phyloP scores from a whole-genome alignment of 2,329 filamentous ascomycete genomes.

The Aspergillus sp. region DNA sequence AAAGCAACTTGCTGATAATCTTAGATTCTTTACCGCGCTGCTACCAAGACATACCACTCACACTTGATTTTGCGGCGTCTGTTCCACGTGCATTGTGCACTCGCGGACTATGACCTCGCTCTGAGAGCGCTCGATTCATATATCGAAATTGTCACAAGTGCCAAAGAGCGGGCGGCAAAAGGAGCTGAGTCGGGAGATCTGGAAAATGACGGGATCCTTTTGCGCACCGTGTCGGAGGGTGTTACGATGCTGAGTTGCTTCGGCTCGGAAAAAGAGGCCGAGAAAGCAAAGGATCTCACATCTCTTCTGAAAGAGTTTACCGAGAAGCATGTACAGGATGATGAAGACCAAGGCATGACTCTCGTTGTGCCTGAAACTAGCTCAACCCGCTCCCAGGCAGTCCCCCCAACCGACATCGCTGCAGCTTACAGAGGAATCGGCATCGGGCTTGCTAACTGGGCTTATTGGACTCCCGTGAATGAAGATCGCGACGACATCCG shows the following conservation, averaged over 20 bases:
- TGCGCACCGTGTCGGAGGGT: constrained; percentile 78
- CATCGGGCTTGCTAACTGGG: constrained; percentile 83
- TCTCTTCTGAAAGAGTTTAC: constrained; percentile 74
- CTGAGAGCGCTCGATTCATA: constrained; percentile 92
- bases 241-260: constrained; percentile 81
- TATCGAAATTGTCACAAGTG: constrained; percentile 80
- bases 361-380: constrained; percentile 20
- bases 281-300: constrained; percentile 74
- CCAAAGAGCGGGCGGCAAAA: constrained; percentile 81
- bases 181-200: constrained; percentile 64
- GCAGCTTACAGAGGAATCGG: constrained; percentile 82
- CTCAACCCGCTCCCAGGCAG: constrained; percentile 26
- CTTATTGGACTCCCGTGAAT: constrained; percentile 75
- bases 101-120: constrained; percentile 90
- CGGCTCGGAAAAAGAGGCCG: constrained; percentile 71
- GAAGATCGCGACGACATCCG: constrained; percentile 72
- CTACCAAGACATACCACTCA: constrained; percentile 93
- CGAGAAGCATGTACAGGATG: constrained; percentile 55
- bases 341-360: constrained; percentile 27
- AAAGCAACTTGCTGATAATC: constrained; percentile 18
- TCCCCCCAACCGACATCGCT: constrained; percentile 65
- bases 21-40: constrained; percentile 81
- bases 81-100: constrained; percentile 81
- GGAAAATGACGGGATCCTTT: constrained; percentile 74
- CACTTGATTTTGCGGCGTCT: constrained; percentile 82